Evolutionary conservation across 2,329 filamentous ascomycete species (phyloP).

Genomic region (Myriosclerotinia scirpicola): DNA sequence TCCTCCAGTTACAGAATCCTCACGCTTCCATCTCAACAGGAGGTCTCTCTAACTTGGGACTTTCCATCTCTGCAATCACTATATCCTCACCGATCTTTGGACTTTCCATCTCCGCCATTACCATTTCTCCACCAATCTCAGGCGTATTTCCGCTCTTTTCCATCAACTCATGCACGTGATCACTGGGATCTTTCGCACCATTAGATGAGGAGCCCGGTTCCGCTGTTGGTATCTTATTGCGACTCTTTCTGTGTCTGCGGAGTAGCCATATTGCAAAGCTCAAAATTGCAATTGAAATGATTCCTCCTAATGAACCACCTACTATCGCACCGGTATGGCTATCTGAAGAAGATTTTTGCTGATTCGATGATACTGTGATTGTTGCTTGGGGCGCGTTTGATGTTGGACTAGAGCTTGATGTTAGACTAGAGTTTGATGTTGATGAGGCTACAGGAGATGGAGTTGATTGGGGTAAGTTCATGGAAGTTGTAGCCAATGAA

Average conservation of each 20-base stretch:
- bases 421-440: background rate
- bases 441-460: background rate
- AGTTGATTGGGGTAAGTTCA: background rate
- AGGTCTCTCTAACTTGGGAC: background rate
- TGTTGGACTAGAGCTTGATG: background rate
- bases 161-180: background rate
- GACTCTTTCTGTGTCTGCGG: background rate
- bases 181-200: background rate
- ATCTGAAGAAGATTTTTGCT: background rate
- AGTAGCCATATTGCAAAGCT: background rate
- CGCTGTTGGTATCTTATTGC: no score
- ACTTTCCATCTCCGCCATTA: background rate
- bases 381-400: background rate
- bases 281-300: background rate
- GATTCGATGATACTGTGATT: background rate
- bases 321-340: background rate
- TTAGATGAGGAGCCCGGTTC: background rate
- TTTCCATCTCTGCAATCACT: background rate
- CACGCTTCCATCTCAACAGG: background rate
- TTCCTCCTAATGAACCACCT: background rate
- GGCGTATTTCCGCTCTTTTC: background rate
- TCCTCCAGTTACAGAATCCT: no score
- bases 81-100: background rate
- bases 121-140: background rate
- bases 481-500: background rate